Conservation (phyloP, 345 rosid species). For the Isatis tinctoria region DNA sequence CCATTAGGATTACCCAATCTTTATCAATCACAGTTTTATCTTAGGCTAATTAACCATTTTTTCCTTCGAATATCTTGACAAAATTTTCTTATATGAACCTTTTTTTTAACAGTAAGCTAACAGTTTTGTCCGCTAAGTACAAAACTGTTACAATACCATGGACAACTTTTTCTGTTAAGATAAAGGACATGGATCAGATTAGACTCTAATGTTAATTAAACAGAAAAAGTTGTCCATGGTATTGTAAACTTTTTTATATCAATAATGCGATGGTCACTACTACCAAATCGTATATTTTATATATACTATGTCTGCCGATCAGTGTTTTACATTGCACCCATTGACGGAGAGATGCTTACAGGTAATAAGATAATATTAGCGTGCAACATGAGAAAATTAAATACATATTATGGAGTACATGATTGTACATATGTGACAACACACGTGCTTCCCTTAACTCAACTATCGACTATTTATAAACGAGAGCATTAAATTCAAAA, state of each 20-base stretch:
- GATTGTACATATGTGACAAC: background rate
- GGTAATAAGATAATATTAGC: slow-evolving; percentile 12
- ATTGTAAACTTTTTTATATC: background rate
- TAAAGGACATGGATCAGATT: too few species aligned
- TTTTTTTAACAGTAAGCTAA: background rate
- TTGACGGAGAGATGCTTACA: background rate
- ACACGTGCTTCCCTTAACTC: background rate
- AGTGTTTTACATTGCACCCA: background rate
- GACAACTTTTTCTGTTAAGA: too few species aligned
- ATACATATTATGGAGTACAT: background rate
- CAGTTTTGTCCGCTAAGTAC: too few species aligned
- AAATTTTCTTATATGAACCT: background rate
- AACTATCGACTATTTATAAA: background rate
- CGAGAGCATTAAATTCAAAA: slow-evolving; percentile 3
- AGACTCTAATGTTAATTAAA: too few species aligned
- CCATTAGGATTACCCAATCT: background rate
- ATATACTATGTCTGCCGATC: background rate
- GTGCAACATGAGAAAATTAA: slow-evolving; percentile 25
- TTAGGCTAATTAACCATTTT: background rate
- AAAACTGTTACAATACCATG: too few species aligned
- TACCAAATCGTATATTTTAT: background rate
- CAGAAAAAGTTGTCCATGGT: background rate
- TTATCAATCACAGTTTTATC: too few species aligned
- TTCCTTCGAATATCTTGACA: background rate
- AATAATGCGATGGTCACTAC: background rate